phyloP scores from a whole-genome alignment of 352 stramenopile species.

The Phytophthora pistaciae region DNA sequence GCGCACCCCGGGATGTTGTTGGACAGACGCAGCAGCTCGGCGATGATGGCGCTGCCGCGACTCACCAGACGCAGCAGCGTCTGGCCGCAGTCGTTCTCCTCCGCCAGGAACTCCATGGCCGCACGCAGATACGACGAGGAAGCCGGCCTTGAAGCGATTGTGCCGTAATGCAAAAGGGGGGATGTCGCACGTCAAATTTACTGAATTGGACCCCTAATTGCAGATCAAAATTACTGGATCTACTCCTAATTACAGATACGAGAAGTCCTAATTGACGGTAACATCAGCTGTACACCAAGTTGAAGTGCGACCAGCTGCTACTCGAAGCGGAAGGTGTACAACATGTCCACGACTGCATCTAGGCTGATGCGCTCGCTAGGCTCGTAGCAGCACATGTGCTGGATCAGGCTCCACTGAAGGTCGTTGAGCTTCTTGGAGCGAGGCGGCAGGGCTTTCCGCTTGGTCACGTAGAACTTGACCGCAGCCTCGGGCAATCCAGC shows the following conservation, averaged over 20 bases:
- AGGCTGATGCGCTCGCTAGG: conserved; percentile 33
- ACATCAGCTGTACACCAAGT: neutral
- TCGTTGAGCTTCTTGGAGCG: conserved; percentile 20
- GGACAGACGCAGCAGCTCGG: conserved; percentile 92
- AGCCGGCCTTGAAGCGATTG: conserved; percentile 32
- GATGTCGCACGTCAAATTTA: conserved; percentile 4
- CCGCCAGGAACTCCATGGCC: conserved; percentile 88
- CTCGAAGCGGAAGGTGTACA: conserved; percentile 29
- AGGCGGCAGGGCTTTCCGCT: conserved; percentile 20
- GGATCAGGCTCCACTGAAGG: conserved; percentile 39
- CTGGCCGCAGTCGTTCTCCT: conserved; percentile 96
- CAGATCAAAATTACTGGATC: neutral
- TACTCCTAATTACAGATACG: neutral
- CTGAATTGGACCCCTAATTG: neutral
- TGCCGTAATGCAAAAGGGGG: conserved; percentile 3
- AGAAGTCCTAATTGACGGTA: neutral
- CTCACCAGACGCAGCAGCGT: conserved; percentile 94
- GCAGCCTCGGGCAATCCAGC: conserved; percentile 27
- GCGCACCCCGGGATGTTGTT: conserved; percentile 91
- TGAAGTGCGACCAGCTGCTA: neutral
- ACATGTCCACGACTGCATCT: conserved; percentile 31
- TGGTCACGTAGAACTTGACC: conserved; percentile 39
- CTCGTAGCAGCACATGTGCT: conserved; percentile 40
- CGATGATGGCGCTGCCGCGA: conserved; percentile 92
- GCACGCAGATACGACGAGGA: neutral